Percentiles rank a stretch among this genome's conserved stretches.
These are phyloP conservation scores for Globisporangium acanthophoron DNA, from an alignment of 352 stramenopile genomes.

Conservation along the genomic window DNA sequence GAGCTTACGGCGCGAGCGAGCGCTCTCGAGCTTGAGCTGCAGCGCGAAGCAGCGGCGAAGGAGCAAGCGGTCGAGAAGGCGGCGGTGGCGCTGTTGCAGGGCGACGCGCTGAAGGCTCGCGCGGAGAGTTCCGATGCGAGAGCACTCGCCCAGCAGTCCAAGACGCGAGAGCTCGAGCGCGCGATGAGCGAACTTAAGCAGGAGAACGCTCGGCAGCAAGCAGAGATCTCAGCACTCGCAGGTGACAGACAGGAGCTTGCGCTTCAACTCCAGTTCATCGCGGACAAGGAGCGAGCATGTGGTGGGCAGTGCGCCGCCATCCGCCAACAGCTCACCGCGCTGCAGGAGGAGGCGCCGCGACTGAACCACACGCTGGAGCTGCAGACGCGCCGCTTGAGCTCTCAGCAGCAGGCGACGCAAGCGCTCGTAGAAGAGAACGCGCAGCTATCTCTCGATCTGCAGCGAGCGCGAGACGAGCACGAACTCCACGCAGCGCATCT, in stretches of 20 bases:
- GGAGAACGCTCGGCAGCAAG: background rate
- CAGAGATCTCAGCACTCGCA: background rate
- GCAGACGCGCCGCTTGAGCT: conserved; percentile 16
- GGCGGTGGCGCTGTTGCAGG: conserved; percentile 25
- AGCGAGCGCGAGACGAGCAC: conserved; percentile 17
- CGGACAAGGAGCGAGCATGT: conserved; percentile 1
- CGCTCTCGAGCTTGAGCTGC: conserved; percentile 14
- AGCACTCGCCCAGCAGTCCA: background rate
- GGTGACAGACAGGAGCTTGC: background rate
- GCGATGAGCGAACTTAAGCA: background rate
- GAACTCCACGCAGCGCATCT: conserved; percentile 24
- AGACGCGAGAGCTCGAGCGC: conserved; percentile 2
- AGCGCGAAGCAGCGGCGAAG: conserved; percentile 16
- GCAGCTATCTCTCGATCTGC: background rate
- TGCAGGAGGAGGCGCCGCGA: conserved; percentile 10
- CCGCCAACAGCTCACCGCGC: conserved; percentile 9
- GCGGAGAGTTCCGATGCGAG: background rate
- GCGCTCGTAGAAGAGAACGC: conserved; percentile 12
- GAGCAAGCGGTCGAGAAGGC: conserved; percentile 38
- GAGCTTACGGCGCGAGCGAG: conserved; percentile 11
- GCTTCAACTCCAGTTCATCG: background rate
- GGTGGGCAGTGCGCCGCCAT: background rate
- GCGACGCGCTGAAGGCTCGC: conserved; percentile 8
- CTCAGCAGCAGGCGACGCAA: conserved; percentile 26
- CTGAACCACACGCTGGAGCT: conserved; percentile 11